Percentiles rank a stretch among this genome's conserved stretches.
These are phyloP conservation scores for Hemisphaericaspora nanyangensis DNA, from an alignment of 805 yeast species.

Conservation along the genomic window DNA sequence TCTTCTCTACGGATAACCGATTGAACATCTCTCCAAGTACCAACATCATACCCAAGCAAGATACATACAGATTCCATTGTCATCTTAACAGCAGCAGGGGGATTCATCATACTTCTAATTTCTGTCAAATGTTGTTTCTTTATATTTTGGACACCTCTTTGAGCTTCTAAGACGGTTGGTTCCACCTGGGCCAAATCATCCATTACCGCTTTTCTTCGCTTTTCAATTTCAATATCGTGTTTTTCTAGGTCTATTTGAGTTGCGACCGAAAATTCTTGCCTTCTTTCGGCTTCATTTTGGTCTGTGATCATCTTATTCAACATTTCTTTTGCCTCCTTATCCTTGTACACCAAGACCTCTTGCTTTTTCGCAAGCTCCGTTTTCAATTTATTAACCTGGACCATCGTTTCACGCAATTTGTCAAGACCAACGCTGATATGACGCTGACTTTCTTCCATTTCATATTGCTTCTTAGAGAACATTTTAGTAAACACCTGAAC, in stretches of 20 bases:
- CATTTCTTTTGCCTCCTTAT: conserved; percentile 65
- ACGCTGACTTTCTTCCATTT: conserved; percentile 61
- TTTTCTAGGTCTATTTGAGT: conserved; percentile 65
- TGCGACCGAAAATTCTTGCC: conserved; percentile 76
- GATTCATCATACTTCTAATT: conserved; percentile 81
- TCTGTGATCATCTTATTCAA: conserved; percentile 73
- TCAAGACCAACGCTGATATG: conserved; percentile 74
- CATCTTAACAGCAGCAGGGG: conserved; percentile 82
- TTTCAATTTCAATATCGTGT: conserved; percentile 60
- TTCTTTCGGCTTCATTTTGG: conserved; percentile 90
- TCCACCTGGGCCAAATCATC: conserved; percentile 71
- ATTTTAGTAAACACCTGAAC: conserved; percentile 41
- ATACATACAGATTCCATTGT: conserved; percentile 86
- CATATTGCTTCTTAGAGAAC: conserved; percentile 41
- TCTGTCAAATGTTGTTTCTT: conserved; percentile 91
- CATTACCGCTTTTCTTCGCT: conserved; percentile 52
- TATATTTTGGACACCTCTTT: conserved; percentile 84
- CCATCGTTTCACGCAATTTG: conserved; percentile 69
- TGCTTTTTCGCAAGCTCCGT: conserved; percentile 52
- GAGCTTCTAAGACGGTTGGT: conserved; percentile 82
- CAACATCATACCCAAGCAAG: conserved; percentile 66
- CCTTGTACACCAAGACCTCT: conserved; percentile 48
- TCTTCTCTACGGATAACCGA: conserved; percentile 78
- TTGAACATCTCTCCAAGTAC: conserved; percentile 81
- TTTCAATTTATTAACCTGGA: conserved; percentile 63